Evolutionary conservation across 192 early-diverging fungal genomes (phyloP), one percentile per base, ranked within the genome.

Genomic region (Coemansia sp.): DNA sequence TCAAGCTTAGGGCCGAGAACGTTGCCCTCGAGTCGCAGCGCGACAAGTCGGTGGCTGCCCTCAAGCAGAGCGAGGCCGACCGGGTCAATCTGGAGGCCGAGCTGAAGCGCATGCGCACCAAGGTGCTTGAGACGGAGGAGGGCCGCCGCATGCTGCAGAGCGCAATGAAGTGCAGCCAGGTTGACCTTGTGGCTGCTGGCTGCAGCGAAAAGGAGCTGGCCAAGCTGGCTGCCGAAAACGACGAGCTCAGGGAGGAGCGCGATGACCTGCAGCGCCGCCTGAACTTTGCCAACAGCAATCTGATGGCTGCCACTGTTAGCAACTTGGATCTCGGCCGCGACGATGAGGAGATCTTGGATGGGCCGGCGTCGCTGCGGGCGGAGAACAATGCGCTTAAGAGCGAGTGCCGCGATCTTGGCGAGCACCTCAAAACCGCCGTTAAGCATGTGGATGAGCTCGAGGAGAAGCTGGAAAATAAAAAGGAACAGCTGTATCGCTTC

Each of bases 161-260:
- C 23, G 69, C 71, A 52, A 61, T 80, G 72, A 80, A 72, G 73
- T 62, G 52, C 53, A 62, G 25, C 23, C 34, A 61, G 57, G 60
- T 39, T 1, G 65, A 28, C 35, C 68, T 58, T 45, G 59, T 45
- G 16, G 67, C 65, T 26, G 50, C 59, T 36, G 69, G 47, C 25
- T 60, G 55, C 34, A 65, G 20, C 20, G 70, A 62, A 14, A 59
- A 34, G 21, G 78, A 81, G 52, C 47, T 69, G 7, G 37, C 61
- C 1, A 43, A 47, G n/a, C 52, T 75, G 48, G 47, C 64, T 0
- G 43, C 61, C 0, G 73, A 75, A 28, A 81, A 72, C 66, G 73
- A 75, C 34, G 25, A 66, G 33, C 69, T 81, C 21, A 56, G 56
- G 66, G 73, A 81, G 48, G 59, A 71, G 50, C 66, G 69, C 63